These are phyloP conservation scores for Platismatia glauca DNA, from an alignment of 495 filamentous ascomycete species.

Conservation along the genomic window DNA sequence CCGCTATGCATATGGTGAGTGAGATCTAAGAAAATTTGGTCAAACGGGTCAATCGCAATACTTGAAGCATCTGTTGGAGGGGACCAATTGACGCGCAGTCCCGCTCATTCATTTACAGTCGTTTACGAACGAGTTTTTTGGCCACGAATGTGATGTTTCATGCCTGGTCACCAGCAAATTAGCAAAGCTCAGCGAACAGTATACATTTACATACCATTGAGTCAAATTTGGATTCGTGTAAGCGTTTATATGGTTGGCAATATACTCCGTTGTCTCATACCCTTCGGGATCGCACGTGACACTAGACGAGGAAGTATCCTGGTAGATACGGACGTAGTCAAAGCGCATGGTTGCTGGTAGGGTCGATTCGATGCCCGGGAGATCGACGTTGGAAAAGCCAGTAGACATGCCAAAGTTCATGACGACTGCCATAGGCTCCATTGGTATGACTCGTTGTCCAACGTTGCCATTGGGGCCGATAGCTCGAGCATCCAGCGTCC, in stretches of 20 bases:
- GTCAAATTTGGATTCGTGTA: conserved; percentile 63
- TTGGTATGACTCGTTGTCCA: conserved; percentile 57
- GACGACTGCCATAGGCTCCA: conserved; percentile 61
- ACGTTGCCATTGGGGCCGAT: conserved; percentile 67
- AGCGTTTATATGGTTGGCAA: conserved; percentile 50
- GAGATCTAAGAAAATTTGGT: conserved; percentile 7
- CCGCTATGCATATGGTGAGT: conserved; percentile 16
- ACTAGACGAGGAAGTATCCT: conserved; percentile 45
- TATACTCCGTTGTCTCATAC: conserved; percentile 65
- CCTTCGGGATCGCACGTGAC: conserved; percentile 65
- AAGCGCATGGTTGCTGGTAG: conserved; percentile 63
- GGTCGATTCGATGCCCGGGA: conserved; percentile 40
- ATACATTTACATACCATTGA: conserved; percentile 34
- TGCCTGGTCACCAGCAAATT: conserved; percentile 10
- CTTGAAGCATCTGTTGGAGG: conserved; percentile 1
- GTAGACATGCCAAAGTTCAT: conserved; percentile 68
- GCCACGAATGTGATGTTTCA: conserved; percentile 37
- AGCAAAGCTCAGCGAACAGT: conserved; percentile 2
- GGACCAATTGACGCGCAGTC: not conserved
- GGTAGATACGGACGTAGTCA: conserved; percentile 71
- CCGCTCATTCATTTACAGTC: conserved; percentile 29
- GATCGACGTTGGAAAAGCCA: conserved; percentile 55
- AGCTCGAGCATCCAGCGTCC: conserved; percentile 56
- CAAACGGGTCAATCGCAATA: not conserved
- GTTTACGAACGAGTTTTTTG: conserved; percentile 41